phyloP scores from a whole-genome alignment of 202 grass and related monocot species.

The Setaria italica region DNA sequence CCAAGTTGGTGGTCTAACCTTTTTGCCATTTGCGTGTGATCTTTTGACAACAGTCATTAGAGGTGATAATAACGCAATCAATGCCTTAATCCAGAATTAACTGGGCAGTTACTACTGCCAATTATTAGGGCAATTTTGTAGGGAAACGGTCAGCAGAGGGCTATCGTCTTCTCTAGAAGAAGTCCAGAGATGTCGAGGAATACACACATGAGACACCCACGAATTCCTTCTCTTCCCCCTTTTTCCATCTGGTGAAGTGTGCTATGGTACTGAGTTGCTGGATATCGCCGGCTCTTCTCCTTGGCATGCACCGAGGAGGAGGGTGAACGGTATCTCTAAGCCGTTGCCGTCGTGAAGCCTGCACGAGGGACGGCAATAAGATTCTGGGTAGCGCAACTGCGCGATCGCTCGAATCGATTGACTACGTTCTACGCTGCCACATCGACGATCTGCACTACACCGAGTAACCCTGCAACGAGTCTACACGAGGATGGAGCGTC shows the following conservation, averaged over 20 bases:
- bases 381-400: too few relatives aligned
- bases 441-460: too few relatives aligned
- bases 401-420: too few relatives aligned
- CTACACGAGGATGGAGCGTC: too few relatives aligned
- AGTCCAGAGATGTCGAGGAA: not conserved
- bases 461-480: too few relatives aligned
- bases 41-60: not conserved
- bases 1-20: not conserved
- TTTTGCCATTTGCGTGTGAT: not conserved
- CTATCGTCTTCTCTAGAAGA: not conserved
- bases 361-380: too few relatives aligned
- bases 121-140: not conserved
- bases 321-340: too few relatives aligned
- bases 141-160: not conserved
- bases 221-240: not conserved
- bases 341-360: too few relatives aligned
- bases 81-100: not conserved
- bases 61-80: not conserved
- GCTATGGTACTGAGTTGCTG: not conserved
- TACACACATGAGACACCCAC: too few relatives aligned
- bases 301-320: not conserved
- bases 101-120: not conserved
- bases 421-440: too few relatives aligned
- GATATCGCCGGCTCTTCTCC: too few relatives aligned
- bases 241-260: too few relatives aligned